Evolutionary conservation across 768 basidiomycete species (phyloP), one percentile per base, ranked within the genome.

Genomic region (Tricholomella constricta): DNA sequence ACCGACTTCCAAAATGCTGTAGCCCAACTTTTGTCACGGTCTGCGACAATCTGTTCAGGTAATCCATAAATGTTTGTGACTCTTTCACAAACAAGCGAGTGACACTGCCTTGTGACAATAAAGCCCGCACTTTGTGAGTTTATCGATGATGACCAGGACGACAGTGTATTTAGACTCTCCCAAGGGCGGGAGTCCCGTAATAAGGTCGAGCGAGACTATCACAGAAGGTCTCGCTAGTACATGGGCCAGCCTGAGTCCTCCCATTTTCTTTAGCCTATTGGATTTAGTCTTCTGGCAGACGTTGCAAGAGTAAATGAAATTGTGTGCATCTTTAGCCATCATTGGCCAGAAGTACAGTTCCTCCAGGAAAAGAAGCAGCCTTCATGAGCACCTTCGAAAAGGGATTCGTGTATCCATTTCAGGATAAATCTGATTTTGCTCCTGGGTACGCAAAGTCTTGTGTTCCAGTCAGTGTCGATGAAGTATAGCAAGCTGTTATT

Each of bases 321-420:
- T 27, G 8, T 31, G 19, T 1, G n/a, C 27, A 20, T 45, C 44
- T 20, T 29, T 20, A 4, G 2, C 6, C 31, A 45, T 31, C n/a
- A 14, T 31, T 11, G 44, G 29, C 44, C 44, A 45, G 31, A 31
- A 45, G 31, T 31, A 51, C 23, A 38, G 36, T 26, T 42, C 45
- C n/a, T 56, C 32, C 7, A 66, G 45, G 4, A 61, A 22, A 1
- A 25, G 7, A 1, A 40, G 27, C 36, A 65, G 57, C 61, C 58
- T 1, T 40, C 52, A 19, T 58, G 56, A 5, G 56, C 56, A 20
- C 48, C 47, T 31, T 62, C 59, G 20, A 43, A 57, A 0, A 61
- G 52, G 6, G 52, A 54, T 14, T 65, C 60, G 38, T 65, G 63
- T 6, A 59, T 61, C 51, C 50, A 57, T 25, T 43, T 9, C 3